A percentile compares a stretch with the other conserved stretches of the same genome.
These are phyloP conservation scores for Rutidosis leptorrhynchoides DNA, from an alignment of 129 eudicot genomes.

Conservation along the genomic window DNA sequence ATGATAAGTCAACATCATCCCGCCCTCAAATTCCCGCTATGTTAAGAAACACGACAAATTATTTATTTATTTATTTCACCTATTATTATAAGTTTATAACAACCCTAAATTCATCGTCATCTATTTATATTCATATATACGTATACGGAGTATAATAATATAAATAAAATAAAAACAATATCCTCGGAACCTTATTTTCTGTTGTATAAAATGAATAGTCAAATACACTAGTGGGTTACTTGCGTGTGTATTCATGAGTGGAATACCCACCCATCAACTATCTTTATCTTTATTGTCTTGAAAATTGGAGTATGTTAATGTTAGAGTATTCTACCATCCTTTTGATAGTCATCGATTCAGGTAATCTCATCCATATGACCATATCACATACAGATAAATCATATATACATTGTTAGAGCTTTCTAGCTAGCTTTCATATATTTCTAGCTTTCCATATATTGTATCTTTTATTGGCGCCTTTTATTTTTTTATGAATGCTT, in stretches of 20 bases:
- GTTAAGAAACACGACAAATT: neutral
- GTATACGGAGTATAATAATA: no score
- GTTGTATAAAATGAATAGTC: neutral
- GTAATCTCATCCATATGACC: neutral
- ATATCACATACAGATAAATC: no score
- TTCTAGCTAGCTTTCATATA: no score
- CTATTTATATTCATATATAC: neutral
- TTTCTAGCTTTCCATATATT: no score
- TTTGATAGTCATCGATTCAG: conserved; percentile 3
- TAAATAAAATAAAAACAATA: no score
- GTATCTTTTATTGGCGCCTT: no score
- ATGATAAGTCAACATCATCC: conserved; percentile 21
- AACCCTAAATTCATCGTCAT: conserved; percentile 1
- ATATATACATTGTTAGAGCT: no score
- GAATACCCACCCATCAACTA: conserved; percentile 16
- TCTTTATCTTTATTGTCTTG: no score
- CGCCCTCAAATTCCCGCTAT: neutral
- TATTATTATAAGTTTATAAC: no score
- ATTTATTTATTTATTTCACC: no score
- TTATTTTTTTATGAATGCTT: no score
- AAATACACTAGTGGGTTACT: neutral
- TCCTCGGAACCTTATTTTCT: neutral
- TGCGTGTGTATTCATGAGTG: conserved; percentile 19
- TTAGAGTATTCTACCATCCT: conserved; percentile 18
- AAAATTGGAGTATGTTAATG: no score